Percentiles rank a stretch among this genome's conserved stretches.
phyloP scores from a whole-genome alignment of 257 asterid genomes.

The Jacaranda copaia region DNA sequence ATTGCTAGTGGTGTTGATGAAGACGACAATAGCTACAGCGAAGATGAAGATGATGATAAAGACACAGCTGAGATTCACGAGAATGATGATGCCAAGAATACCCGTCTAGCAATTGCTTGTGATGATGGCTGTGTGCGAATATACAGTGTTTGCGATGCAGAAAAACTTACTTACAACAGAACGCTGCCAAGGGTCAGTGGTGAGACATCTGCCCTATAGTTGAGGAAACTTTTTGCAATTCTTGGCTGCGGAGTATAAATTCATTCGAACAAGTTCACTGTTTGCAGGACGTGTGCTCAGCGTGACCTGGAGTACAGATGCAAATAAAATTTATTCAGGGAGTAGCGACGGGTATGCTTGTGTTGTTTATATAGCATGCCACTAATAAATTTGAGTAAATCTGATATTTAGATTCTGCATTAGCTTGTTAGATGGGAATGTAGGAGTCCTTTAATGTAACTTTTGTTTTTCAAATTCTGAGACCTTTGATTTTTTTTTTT shows the following conservation, averaged over 20 bases:
- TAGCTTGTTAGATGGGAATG: background rate
- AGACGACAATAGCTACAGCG: constrained; percentile 61
- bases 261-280: constrained; percentile 4
- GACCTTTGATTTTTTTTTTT: background rate
- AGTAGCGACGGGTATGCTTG: constrained; percentile 87
- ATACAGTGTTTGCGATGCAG: constrained; percentile 54
- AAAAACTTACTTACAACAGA: constrained; percentile 56
- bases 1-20: constrained; percentile 47
- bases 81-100: constrained; percentile 40
- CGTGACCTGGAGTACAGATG: constrained; percentile 89
- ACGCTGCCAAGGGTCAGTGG: constrained; percentile 90
- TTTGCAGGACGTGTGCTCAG: constrained; percentile 75
- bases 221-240: background rate
- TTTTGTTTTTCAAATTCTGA: background rate
- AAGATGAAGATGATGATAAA: constrained; percentile 55
- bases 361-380: constrained; percentile 13
- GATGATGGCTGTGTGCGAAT: constrained; percentile 95
- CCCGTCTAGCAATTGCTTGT: constrained; percentile 81
- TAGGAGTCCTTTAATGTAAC: background rate
- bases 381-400: constrained; percentile 4
- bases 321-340: constrained; percentile 80
- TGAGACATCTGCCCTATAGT: constrained; percentile 61
- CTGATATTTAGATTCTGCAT: constrained; percentile 6
- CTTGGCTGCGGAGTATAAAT: constrained; percentile 2
- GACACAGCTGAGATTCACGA: constrained; percentile 50